These are phyloP conservation scores for Cordyceps militaris DNA, from an alignment of 2,329 filamentous ascomycete species.

Conservation along the genomic window DNA sequence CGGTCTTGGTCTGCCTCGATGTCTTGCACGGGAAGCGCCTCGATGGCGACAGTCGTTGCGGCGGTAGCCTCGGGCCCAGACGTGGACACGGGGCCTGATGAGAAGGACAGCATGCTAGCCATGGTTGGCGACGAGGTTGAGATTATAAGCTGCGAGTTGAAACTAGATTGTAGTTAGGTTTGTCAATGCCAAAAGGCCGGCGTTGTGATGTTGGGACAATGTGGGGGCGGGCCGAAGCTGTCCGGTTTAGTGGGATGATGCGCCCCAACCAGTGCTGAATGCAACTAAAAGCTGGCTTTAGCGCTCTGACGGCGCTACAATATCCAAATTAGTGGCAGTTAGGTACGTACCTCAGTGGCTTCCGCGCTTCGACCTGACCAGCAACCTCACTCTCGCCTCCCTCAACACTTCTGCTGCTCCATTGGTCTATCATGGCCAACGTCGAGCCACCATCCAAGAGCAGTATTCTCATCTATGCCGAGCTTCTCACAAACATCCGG, in stretches of 20 bases:
- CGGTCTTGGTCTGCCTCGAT: conserved; percentile 77
- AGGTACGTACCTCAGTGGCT: not conserved
- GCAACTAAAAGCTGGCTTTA: not conserved
- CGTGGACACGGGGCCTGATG: conserved; percentile 17
- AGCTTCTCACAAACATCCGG: conserved; percentile 57
- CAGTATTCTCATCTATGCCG: conserved; percentile 49
- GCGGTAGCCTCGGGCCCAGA: not conserved
- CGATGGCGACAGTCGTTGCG: conserved; percentile 19
- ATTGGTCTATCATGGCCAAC: conserved; percentile 14
- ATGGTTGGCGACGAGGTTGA: conserved; percentile 17
- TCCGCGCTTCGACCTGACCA: not conserved
- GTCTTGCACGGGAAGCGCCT: conserved; percentile 62
- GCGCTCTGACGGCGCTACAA: not conserved
- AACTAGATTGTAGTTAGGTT: not conserved
- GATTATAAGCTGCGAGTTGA: not conserved
- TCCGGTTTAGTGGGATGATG: not conserved
- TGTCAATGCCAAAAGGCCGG: not conserved
- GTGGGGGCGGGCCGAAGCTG: not conserved
- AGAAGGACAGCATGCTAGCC: conserved; percentile 29
- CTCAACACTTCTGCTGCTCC: not conserved
- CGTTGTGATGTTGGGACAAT: conserved; percentile 9
- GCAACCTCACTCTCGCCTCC: not conserved
- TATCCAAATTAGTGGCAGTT: too few relatives aligned
- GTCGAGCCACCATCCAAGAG: conserved; percentile 3
- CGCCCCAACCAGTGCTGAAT: conserved; percentile 7